Percentiles rank a stretch among this genome's conserved stretches.
phyloP scores from a whole-genome alignment of 345 rosid genomes.

The Luvunga scandens region DNA sequence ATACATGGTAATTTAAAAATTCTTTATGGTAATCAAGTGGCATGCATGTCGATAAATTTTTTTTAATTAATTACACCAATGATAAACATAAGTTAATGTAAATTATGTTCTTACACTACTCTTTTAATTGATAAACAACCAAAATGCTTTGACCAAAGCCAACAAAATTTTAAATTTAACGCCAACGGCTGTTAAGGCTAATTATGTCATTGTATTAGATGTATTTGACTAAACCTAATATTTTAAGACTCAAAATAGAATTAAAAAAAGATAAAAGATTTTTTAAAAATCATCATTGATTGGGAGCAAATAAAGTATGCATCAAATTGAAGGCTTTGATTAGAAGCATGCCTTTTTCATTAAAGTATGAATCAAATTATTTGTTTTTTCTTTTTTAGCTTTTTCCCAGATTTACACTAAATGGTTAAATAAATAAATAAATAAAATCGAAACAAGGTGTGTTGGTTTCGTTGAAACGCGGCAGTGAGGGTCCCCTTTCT shows the following conservation, averaged over 20 bases:
- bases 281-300: conserved; percentile 7
- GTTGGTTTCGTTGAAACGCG: neutral
- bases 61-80: neutral
- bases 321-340: conserved; percentile 29
- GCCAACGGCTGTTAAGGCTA: conserved; percentile 19
- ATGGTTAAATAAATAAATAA: neutral
- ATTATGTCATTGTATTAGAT: neutral
- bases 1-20: neutral
- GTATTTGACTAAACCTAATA: neutral
- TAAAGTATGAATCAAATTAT: conserved; percentile 18
- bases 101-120: too few species aligned
- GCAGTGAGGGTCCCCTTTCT: neutral
- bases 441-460: neutral
- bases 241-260: neutral
- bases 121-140: neutral
- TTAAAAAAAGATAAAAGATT: neutral
- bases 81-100: too few species aligned
- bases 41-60: neutral
- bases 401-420: neutral
- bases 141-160: neutral
- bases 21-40: neutral
- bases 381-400: neutral
- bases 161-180: neutral
- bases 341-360: conserved; percentile 37
- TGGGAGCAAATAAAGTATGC: neutral